These are phyloP conservation scores for Avena sativa DNA, from an alignment of 176 grass and related monocot genomes.

Conservation along the genomic window DNA sequence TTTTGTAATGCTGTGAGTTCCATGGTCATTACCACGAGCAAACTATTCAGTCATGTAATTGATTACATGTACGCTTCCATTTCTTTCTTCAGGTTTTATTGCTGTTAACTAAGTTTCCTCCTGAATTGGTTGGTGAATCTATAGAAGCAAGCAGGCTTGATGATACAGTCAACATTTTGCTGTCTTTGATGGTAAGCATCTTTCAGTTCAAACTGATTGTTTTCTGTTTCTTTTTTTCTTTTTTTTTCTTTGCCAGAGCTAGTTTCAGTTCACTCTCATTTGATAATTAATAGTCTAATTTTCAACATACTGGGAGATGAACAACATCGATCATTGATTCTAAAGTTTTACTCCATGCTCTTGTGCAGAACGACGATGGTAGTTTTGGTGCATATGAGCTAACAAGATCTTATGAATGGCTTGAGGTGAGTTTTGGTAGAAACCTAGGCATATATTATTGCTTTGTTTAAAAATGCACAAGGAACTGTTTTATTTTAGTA, in stretches of 20 bases:
- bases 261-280: not conserved
- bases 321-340: not conserved
- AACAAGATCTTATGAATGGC: constrained; percentile 26
- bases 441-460: not conserved
- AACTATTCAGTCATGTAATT: not conserved
- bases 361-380: constrained; percentile 4
- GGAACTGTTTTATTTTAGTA: not conserved
- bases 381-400: constrained; percentile 28
- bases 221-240: not conserved
- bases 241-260: not conserved
- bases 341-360: not conserved
- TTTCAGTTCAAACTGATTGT: not conserved
- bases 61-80: not conserved
- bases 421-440: constrained; percentile 2
- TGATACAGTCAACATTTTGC: constrained; percentile 3
- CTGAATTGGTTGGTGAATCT: constrained; percentile 1
- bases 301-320: not conserved
- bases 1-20: not conserved
- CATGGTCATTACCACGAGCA: not conserved
- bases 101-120: not conserved
- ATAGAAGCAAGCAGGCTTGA: constrained; percentile 9
- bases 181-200: constrained; percentile 23
- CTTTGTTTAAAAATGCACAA: not conserved
- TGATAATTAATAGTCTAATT: not conserved
- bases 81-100: constrained; percentile 9